Percentiles rank a stretch among this genome's conserved stretches.
These are phyloP conservation scores for Neurospora sp. DNA, from an alignment of 495 filamentous ascomycete genomes.

Conservation along the genomic window DNA sequence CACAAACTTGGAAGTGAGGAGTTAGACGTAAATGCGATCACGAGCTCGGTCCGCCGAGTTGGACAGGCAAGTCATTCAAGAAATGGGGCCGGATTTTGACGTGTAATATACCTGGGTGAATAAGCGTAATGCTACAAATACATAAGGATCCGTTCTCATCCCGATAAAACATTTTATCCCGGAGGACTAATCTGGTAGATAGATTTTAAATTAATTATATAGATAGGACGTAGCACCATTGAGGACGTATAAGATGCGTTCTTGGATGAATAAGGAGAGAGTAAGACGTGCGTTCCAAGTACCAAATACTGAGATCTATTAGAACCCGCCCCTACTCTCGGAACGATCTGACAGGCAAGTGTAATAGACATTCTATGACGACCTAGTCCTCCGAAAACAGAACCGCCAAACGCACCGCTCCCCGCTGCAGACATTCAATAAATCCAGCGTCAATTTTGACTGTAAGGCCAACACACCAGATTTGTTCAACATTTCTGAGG, in stretches of 20 bases:
- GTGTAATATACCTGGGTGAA: not conserved
- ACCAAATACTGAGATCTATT: too few relatives aligned
- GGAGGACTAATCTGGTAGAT: not conserved
- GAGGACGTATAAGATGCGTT: not conserved
- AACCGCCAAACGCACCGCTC: not conserved
- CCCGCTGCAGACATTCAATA: not conserved
- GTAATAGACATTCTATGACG: not conserved
- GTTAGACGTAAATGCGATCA: not conserved
- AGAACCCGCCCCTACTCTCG: not conserved
- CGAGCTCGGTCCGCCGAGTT: not conserved
- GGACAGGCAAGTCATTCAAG: not conserved
- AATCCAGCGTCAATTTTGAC: not conserved
- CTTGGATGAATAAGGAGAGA: too few relatives aligned
- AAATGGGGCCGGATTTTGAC: not conserved
- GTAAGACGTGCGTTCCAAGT: too few relatives aligned
- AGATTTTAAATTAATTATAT: not conserved
- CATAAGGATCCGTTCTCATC: not conserved
- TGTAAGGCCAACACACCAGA: not conserved
- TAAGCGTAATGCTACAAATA: not conserved
- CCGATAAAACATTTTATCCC: not conserved
- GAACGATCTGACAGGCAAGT: not conserved
- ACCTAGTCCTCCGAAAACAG: not conserved
- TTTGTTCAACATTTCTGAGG: not conserved
- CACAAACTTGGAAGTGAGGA: not conserved
- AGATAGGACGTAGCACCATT: not conserved